A percentile compares a stretch with the other conserved stretches of the same genome.
Evolutionary conservation across 1,139 yeast species (phyloP).

Genomic region (Suhomyces bribrorum): DNA sequence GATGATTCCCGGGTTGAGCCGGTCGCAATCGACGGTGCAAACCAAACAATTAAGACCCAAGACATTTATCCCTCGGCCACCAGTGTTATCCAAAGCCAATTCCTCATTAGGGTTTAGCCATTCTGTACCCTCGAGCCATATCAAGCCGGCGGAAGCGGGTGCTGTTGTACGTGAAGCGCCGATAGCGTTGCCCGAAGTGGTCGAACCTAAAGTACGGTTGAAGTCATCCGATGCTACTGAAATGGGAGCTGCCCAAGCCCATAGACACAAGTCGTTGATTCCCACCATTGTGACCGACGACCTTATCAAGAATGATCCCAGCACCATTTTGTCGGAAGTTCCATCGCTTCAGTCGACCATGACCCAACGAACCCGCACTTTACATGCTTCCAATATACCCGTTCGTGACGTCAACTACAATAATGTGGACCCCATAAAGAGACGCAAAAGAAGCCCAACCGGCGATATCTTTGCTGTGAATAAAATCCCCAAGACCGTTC

Average conservation of each 20-base stretch:
- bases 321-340: slow-evolving; percentile 1
- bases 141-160: too few relatives aligned
- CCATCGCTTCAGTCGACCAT: slow-evolving; percentile 6
- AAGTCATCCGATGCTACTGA: slow-evolving; percentile 1
- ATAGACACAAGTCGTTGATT: not conserved
- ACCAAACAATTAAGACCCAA: slow-evolving; percentile 6
- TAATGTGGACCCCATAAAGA: slow-evolving; percentile 40
- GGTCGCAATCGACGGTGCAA: slow-evolving; percentile 35
- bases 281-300: slow-evolving; percentile 1
- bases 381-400: slow-evolving; percentile 26
- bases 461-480: slow-evolving; percentile 3
- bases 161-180: not conserved
- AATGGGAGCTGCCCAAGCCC: not conserved
- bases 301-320: slow-evolving; percentile 2
- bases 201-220: not conserved
- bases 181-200: not conserved
- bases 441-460: slow-evolving; percentile 10
- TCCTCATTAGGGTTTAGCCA: slow-evolving; percentile 42
- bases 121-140: not conserved
- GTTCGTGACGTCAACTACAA: slow-evolving; percentile 18
- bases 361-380: slow-evolving; percentile 18
- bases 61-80: slow-evolving; percentile 22
- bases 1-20: slow-evolving; percentile 29
- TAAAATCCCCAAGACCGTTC: slow-evolving; percentile 9
- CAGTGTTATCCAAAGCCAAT: slow-evolving; percentile 37